Percentiles rank a stretch among this genome's conserved stretches.
phyloP scores from a whole-genome alignment of 257 asterid species.

The Nicotiana paniculata region DNA sequence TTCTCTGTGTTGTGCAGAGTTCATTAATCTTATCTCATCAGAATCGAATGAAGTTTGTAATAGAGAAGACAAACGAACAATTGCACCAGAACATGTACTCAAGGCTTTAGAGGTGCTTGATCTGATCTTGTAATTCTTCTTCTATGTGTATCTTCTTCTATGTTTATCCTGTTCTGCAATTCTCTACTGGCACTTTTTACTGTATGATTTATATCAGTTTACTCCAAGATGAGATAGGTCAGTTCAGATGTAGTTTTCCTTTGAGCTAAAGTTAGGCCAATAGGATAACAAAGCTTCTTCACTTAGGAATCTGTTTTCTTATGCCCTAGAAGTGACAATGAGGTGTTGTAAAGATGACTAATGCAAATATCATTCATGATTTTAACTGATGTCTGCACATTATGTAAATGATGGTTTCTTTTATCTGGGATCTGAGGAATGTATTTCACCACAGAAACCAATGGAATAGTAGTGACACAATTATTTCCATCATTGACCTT shows the following conservation, averaged over 20 bases:
- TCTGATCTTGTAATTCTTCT: conserved; percentile 4
- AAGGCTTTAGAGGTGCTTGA: conserved; percentile 74
- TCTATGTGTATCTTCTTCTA: neutral
- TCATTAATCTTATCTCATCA: conserved; percentile 83
- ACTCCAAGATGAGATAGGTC: neutral
- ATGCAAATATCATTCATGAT: neutral
- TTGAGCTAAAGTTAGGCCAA: neutral
- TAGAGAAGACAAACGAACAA: conserved; percentile 80
- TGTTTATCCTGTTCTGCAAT: neutral
- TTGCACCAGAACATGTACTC: conserved; percentile 96
- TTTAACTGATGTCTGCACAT: neutral
- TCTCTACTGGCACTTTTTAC: neutral
- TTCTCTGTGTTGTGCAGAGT: conserved; percentile 46
- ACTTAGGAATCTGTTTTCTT: neutral
- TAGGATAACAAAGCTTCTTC: neutral
- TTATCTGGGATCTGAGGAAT: neutral
- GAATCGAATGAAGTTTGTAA: conserved; percentile 96
- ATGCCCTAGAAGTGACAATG: neutral
- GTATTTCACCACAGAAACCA: neutral
- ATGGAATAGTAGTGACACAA: neutral
- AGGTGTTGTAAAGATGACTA: neutral
- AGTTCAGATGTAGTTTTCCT: neutral
- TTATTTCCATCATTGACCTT: neutral
- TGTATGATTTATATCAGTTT: neutral
- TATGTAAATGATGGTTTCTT: neutral